Evolutionary conservation across 208 protist species (phyloP).

Genomic region (Crithidia mellificae): DNA sequence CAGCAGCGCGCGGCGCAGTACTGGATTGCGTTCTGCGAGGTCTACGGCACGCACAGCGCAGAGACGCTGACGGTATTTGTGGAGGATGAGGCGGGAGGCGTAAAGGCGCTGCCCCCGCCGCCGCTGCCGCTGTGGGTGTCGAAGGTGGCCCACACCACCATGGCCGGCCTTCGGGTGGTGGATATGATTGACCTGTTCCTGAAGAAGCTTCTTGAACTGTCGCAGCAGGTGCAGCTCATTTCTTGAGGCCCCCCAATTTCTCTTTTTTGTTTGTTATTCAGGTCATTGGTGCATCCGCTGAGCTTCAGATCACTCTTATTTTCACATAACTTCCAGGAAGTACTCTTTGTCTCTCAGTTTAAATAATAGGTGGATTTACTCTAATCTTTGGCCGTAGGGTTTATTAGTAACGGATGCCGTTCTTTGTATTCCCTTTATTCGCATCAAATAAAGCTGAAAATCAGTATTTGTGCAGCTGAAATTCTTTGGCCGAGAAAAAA

Average conservation of each 20-base stretch:
- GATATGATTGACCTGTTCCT: constrained; percentile 56
- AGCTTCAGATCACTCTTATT: too few species aligned
- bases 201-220: constrained; percentile 49
- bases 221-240: constrained; percentile 49
- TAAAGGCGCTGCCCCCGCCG: constrained; percentile 54
- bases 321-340: too few species aligned
- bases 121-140: constrained; percentile 53
- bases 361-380: too few species aligned
- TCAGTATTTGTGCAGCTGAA: too few species aligned
- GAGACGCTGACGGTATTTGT: constrained; percentile 57
- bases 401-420: too few species aligned
- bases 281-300: too few species aligned
- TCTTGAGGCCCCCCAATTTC: not conserved
- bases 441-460: too few species aligned
- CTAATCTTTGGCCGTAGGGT: too few species aligned
- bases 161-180: constrained; percentile 46
- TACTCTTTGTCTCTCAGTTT: too few species aligned
- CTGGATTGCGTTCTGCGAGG: constrained; percentile 75
- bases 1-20: constrained; percentile 56
- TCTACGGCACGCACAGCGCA: constrained; percentile 70
- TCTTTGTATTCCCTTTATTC: too few species aligned
- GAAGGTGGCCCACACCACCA: constrained; percentile 42
- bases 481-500: too few species aligned
- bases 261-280: too few species aligned
- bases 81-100: constrained; percentile 46